A percentile compares a stretch with the other conserved stretches of the same genome.
Conservation (phyloP, 306 rosid species). For the Fragaria iinumae region DNA sequence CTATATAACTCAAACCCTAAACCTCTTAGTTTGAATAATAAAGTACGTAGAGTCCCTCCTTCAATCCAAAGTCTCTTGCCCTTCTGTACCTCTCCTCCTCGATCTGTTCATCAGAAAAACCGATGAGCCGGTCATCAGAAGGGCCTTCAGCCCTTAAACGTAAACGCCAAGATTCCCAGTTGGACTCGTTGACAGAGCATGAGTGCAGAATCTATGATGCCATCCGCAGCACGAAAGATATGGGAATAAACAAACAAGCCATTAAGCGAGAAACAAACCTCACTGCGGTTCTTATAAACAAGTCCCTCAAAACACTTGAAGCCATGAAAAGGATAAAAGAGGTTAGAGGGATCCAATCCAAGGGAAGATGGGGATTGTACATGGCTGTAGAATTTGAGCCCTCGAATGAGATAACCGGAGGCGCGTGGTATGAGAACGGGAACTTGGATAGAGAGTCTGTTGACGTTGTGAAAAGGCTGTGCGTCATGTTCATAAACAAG, state of each 20-base stretch:
- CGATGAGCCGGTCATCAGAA: conserved; percentile 44
- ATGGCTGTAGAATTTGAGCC: conserved; percentile 69
- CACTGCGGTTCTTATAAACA: conserved; percentile 33
- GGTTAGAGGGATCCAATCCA: conserved; percentile 52
- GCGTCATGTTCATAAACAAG: conserved; percentile 36
- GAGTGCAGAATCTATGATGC: conserved; percentile 46
- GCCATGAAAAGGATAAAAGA: conserved; percentile 56
- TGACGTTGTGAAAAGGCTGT: conserved; percentile 31
- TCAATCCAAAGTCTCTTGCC: too few species aligned
- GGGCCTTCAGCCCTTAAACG: conserved; percentile 51
- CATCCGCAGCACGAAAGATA: conserved; percentile 46
- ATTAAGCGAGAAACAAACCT: conserved; percentile 49
- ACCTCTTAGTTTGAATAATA: too few species aligned
- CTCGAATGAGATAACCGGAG: conserved; percentile 61
- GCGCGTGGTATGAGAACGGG: conserved; percentile 61
- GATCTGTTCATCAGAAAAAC: background rate
- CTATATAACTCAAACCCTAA: too few species aligned
- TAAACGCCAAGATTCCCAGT: conserved; percentile 37
- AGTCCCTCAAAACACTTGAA: conserved; percentile 50
- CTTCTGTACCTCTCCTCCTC: background rate
- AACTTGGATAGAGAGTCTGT: conserved; percentile 45
- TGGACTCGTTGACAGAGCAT: conserved; percentile 35
- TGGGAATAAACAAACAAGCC: conserved; percentile 61
- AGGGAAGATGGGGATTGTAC: conserved; percentile 55
- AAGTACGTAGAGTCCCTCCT: too few species aligned